Percentiles rank a stretch among this genome's conserved stretches.
Conservation (phyloP, 164 flowering plant species). For the Chloranthus sessilifolius region DNA sequence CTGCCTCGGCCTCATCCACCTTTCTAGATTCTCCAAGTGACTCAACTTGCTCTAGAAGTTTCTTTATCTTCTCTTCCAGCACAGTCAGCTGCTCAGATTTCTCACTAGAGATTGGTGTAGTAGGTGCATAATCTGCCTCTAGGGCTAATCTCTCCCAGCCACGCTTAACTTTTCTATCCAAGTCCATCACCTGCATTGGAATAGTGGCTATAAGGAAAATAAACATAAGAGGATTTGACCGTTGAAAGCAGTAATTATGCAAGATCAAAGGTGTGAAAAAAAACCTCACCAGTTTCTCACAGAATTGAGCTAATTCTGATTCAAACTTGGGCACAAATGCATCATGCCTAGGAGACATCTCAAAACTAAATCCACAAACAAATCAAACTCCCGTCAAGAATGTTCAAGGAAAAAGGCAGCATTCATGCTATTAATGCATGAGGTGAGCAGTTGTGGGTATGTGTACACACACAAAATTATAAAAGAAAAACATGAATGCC, state of each 20-base stretch:
- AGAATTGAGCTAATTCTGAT: constrained; percentile 81
- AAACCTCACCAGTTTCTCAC: constrained; percentile 77
- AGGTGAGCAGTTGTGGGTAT: neutral
- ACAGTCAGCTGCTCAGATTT: constrained; percentile 77
- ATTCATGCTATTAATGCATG: neutral
- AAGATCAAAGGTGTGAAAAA: too few relatives aligned
- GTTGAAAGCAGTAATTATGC: neutral
- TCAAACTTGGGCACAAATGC: constrained; percentile 70
- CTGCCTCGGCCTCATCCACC: constrained; percentile 98
- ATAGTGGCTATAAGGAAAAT: constrained; percentile 7
- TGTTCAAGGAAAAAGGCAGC: neutral
- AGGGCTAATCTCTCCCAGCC: constrained; percentile 87
- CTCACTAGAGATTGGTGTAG: constrained; percentile 66
- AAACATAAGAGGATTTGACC: neutral
- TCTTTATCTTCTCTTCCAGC: constrained; percentile 88
- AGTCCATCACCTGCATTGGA: constrained; percentile 77
- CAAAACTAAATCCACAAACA: constrained; percentile 49
- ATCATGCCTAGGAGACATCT: constrained; percentile 80
- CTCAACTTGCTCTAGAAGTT: constrained; percentile 82
- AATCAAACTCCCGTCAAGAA: constrained; percentile 6
- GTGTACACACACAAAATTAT: too few relatives aligned
- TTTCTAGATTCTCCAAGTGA: constrained; percentile 92
- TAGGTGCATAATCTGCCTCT: constrained; percentile 63
- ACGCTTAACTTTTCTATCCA: constrained; percentile 87
- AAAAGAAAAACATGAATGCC: too few relatives aligned